Evolutionary conservation across 129 eudicot species (phyloP).

Genomic region (Tanacetum coccineum): DNA sequence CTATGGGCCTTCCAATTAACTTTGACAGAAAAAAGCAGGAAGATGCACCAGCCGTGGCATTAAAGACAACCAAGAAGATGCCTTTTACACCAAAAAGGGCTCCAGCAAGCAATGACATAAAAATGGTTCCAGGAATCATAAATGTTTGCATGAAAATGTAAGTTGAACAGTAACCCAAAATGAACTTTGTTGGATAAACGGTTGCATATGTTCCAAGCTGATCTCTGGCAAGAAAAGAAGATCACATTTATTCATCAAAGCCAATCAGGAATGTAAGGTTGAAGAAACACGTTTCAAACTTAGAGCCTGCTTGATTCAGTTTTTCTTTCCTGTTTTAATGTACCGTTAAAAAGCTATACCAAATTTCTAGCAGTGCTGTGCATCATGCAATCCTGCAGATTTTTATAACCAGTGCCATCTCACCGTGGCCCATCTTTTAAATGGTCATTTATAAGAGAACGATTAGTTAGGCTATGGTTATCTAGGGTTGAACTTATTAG

Average conservation of each 20-base stretch:
- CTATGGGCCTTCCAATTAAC: slow-evolving; percentile 88
- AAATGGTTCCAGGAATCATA: slow-evolving; percentile 97
- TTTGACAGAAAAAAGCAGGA: slow-evolving; percentile 90
- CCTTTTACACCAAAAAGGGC: slow-evolving; percentile 97
- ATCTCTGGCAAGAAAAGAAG: slow-evolving; percentile 47
- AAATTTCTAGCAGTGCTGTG: not conserved
- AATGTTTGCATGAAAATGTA: slow-evolving; percentile 99
- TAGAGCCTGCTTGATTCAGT: not conserved
- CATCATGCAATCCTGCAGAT: not conserved
- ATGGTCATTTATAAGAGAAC: not conserved
- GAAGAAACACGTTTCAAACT: not conserved
- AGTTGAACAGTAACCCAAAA: slow-evolving; percentile 87
- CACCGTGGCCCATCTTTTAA: not conserved
- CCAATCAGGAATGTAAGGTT: slow-evolving; percentile 4
- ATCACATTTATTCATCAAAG: slow-evolving; percentile 1
- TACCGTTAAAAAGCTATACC: not conserved
- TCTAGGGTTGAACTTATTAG: not conserved
- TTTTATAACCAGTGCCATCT: not conserved
- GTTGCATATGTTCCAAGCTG: slow-evolving; percentile 66
- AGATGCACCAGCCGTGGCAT: slow-evolving; percentile 97
- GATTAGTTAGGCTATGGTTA: not conserved
- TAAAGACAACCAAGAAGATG: slow-evolving; percentile 83
- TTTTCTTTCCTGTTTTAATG: not conserved
- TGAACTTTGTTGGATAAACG: slow-evolving; percentile 73
- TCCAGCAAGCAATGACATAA: slow-evolving; percentile 94